These are phyloP conservation scores for Solanum sitiens DNA, from an alignment of 257 asterid genomes.

Conservation along the genomic window DNA sequence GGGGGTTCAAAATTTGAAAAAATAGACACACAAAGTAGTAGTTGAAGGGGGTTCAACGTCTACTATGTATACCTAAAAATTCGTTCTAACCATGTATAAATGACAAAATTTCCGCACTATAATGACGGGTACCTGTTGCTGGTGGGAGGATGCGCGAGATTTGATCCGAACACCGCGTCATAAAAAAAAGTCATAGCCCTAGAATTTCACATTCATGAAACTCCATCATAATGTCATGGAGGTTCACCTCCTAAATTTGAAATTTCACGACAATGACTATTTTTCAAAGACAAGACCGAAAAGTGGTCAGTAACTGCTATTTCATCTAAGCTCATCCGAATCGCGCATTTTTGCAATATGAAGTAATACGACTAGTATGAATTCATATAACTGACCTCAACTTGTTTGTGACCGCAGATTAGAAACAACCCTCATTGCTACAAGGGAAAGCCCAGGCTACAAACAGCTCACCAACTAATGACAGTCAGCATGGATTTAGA, in stretches of 20 bases:
- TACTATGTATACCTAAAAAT: no score
- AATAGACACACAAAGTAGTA: no score
- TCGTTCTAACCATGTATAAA: no score
- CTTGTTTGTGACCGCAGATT: constrained; percentile 25
- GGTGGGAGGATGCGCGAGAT: neutral
- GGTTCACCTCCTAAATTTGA: neutral
- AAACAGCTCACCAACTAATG: constrained; percentile 55
- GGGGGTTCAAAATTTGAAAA: no score
- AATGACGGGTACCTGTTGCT: neutral
- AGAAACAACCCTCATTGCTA: constrained; percentile 74
- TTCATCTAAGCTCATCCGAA: neutral
- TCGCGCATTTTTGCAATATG: neutral
- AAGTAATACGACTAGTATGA: neutral
- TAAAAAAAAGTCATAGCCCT: neutral
- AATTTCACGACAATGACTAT: neutral
- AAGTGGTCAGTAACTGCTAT: neutral
- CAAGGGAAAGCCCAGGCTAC: constrained; percentile 86
- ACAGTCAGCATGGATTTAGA: constrained; percentile 67
- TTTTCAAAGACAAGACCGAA: neutral
- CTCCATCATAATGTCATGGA: neutral
- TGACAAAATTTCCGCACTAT: no score
- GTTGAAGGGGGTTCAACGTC: no score
- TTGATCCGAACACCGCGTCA: accelerated
- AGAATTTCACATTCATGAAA: neutral
- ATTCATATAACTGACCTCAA: neutral